Base-by-base conservation (phyloP, 2,329 filamentous ascomycete genomes). In the Basipetospora sp. region DNA sequence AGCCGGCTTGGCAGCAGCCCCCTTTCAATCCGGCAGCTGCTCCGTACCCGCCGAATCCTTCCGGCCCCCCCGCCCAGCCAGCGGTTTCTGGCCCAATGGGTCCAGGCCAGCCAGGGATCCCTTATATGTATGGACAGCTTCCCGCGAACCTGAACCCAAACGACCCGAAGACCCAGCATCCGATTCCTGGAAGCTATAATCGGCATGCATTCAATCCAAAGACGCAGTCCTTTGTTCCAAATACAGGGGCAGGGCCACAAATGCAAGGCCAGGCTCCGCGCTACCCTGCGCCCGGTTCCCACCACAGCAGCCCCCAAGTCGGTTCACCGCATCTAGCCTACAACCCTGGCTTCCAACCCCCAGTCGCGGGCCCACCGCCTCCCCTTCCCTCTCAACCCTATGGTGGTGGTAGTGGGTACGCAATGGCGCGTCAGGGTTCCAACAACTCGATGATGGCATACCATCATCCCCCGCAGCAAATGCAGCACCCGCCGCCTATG, bases 171-270 rank as follows among this genome's bases (percentile, higher is more conserved):
- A 35, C 36, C 27, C 41, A 42, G 51, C 84, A 94, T 53, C 82
- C 84, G 5, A 76, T 92, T 40, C 83, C 85, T 11, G 84, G 84
- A 26, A 90, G 80, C 57, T 92, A 74, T 47, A 84, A 81, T 51
- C 71, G 86, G 41, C 83, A 85, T 48, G 75, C 80, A 10, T 94
- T 96, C 62, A 94, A 94, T 52, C 88, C 87, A 1, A 87, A 93
- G 60, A 94, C 83, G 13, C 83, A 93, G 51, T 82, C 87, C 0
- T 94, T 96, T 56, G 74, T 94, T 17, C 88, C 88, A 2, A 64
- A 44, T 19, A 37, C 34, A 33, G 56, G 59, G 14, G 52, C 72
- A n/a, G n/a, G n/a, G 43, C 60, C 63, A 18, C 64, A 69, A 53
- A 57, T 61, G 20, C 60, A 65, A 3, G 61, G 65, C 45, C 66